These are phyloP conservation scores for Verticillium dahliae DNA, from an alignment of 2,329 filamentous ascomycete genomes.

Conservation along the genomic window DNA sequence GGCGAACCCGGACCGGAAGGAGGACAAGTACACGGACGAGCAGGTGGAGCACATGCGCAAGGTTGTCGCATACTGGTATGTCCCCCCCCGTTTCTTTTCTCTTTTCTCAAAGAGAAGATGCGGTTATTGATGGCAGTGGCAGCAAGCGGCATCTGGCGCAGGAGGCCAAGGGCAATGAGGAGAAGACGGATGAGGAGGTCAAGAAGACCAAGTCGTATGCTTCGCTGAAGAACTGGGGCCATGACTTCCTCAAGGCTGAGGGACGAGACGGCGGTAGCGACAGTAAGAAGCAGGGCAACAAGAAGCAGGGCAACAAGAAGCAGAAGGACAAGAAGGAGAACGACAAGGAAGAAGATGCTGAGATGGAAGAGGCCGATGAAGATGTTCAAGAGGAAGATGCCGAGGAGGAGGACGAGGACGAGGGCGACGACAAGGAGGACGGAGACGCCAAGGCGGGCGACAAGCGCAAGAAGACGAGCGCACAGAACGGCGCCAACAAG, in stretches of 20 bases:
- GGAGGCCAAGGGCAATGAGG: slow-evolving; percentile 49
- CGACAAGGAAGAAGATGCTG: neutral
- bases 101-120: neutral
- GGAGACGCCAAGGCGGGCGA: slow-evolving; percentile 20
- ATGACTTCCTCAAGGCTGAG: slow-evolving; percentile 41
- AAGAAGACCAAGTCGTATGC: slow-evolving; percentile 48
- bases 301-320: slow-evolving; percentile 6
- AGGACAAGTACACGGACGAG: slow-evolving; percentile 48
- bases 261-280: slow-evolving; percentile 6
- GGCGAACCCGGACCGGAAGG: slow-evolving; percentile 52
- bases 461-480: slow-evolving; percentile 8
- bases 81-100: too few species aligned
- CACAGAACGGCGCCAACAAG: slow-evolving; percentile 20
- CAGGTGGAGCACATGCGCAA: slow-evolving; percentile 53
- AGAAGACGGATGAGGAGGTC: slow-evolving; percentile 38
- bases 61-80: slow-evolving; percentile 54
- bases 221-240: slow-evolving; percentile 57
- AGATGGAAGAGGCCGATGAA: too few species aligned
- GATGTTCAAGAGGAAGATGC: slow-evolving; percentile 16
- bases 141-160: slow-evolving; percentile 60
- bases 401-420: slow-evolving; percentile 18
- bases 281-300: slow-evolving; percentile 1
- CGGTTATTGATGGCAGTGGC: neutral
- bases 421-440: slow-evolving; percentile 16
- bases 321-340: slow-evolving; percentile 6